Percentiles rank a stretch among this genome's conserved stretches.
phyloP scores from a whole-genome alignment of 805 yeast genomes.

The Saccharomycopsis fibuligera region DNA sequence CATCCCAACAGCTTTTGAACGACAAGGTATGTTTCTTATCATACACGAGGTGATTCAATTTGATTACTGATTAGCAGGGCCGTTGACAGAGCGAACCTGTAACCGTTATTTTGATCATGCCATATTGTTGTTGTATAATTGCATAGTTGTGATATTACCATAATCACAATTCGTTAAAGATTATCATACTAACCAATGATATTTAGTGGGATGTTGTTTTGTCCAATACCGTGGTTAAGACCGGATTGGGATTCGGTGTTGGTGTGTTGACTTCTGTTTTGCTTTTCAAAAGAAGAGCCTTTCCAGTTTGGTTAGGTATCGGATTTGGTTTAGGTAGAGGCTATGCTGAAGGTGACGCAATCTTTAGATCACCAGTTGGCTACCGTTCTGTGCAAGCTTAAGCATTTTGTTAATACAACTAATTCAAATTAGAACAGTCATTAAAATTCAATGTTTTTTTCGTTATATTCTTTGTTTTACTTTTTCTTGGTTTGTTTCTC shows the following conservation, averaged over 20 bases:
- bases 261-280: slow-evolving; percentile 92
- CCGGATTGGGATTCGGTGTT: slow-evolving; percentile 93
- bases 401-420: slow-evolving; percentile 12
- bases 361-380: slow-evolving; percentile 81
- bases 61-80: not conserved
- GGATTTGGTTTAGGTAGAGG: slow-evolving; percentile 99
- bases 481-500: no score
- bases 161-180: no score
- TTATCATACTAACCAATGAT: no score
- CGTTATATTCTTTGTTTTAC: no score
- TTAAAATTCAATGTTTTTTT: not conserved
- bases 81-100: no score
- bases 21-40: slow-evolving; percentile 81
- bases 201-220: slow-evolving; percentile 84
- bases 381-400: slow-evolving; percentile 67
- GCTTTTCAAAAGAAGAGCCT: slow-evolving; percentile 86
- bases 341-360: slow-evolving; percentile 96
- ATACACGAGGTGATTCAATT: no score
- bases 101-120: no score
- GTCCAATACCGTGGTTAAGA: slow-evolving; percentile 89
- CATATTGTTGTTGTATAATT: no score
- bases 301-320: slow-evolving; percentile 96
- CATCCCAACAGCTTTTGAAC: slow-evolving; percentile 21
- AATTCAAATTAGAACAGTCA: not conserved
- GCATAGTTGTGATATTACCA: no score